Base-by-base conservation (phyloP, 257 asterid species). In the Linaria vulgaris region DNA sequence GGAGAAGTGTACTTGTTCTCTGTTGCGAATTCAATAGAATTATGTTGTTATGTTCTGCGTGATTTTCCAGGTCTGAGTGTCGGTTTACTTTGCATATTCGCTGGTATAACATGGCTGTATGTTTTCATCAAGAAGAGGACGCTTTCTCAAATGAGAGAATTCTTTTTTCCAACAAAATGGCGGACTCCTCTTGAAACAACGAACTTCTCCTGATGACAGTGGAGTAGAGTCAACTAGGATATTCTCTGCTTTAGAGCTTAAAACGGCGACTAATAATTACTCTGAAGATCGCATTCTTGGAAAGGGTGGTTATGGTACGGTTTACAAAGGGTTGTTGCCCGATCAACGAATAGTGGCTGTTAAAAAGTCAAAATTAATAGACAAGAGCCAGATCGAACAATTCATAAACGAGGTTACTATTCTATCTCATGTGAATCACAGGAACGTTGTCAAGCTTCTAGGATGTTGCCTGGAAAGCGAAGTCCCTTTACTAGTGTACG, bases 381-480 rank as follows among this genome's bases (percentile, higher is more conserved):
- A 76, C 23, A 58, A 64, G 45, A 64, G 43, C 67, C 81, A 76
- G 13, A 72, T 76, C 7, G 81, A 72, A 24, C 75, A 61, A 13
- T 76, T 76, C 61, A 60, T 76, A 9, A 76, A 76, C 5, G 81
- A 76, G 20, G 72, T 76, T 31, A 48, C 68, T 43, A 69, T 76
- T 49, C 70, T 76, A 3, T 52, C 78, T 0, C 70, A 72, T 11
- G 66, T 76, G 9, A 73, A 72, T 21, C 81, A 76, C 56, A 61
- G 81, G 14, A 72, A 76, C 15, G 81, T 76, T 2, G 73, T 76
- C 1, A 68, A 76, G 41, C 69, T 76, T 24, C 10, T 64, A 6
- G 81, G 81, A 14, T 72, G 78, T 14, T 76, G 81, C 61, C 69
- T 76, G 5, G 81, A 72, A n/a, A 59, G 38, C 1, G 81, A 76